Conservation (phyloP, 371 early-diverging fungal genomes). For the Mucor ambiguus region DNA sequence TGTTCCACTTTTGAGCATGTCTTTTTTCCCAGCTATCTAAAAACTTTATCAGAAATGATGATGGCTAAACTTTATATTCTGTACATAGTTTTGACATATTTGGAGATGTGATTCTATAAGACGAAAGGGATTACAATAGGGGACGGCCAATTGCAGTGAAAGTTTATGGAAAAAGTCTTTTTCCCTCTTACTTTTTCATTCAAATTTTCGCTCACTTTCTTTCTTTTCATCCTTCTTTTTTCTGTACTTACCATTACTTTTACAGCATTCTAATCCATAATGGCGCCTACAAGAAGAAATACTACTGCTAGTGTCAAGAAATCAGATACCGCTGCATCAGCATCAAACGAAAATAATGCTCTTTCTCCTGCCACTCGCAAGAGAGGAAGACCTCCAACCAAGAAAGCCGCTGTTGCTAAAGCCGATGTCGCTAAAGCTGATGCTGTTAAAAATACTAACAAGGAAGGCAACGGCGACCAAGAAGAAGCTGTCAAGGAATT, state of each 20-base stretch:
- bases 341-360: not conserved
- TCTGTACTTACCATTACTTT: not conserved
- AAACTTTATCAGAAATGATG: not conserved
- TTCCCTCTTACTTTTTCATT: not conserved
- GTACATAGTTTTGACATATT: not conserved
- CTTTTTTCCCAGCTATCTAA: no score
- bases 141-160: not conserved
- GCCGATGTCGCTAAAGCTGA: not conserved
- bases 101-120: not conserved
- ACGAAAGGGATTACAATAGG: not conserved
- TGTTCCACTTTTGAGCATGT: no score
- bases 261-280: not conserved
- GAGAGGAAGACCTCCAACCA: conserved; percentile 1
- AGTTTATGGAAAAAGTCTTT: not conserved
- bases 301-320: not conserved
- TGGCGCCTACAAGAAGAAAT: not conserved
- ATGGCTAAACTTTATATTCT: not conserved
- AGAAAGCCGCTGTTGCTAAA: not conserved
- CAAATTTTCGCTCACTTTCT: not conserved
- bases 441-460: not conserved
- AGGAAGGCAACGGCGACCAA: not conserved
- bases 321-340: not conserved
- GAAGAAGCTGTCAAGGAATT: conserved; percentile 2
- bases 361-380: not conserved
- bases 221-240: not conserved